Conservation (phyloP, 2,329 filamentous ascomycete genomes). For the Trichophyton verrucosum region DNA sequence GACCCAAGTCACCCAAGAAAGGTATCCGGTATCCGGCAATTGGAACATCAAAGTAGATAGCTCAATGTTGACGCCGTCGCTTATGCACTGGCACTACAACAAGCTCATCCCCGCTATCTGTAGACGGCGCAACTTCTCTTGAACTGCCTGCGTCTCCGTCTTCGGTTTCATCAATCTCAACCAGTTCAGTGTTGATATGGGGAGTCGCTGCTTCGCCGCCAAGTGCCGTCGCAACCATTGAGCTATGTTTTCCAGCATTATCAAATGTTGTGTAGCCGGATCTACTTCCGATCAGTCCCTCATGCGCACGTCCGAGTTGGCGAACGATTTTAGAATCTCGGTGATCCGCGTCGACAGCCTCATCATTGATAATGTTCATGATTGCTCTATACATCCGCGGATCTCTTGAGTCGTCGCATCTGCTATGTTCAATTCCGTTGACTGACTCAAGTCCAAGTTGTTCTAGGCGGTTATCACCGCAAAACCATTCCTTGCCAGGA, state of each 20-base stretch:
- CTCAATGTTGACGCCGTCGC: background rate
- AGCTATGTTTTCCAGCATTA: slow-evolving; percentile 27
- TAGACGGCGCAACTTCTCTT: background rate
- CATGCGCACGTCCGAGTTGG: slow-evolving; percentile 18
- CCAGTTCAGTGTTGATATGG: background rate
- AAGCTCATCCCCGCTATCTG: background rate
- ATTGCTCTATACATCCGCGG: slow-evolving; percentile 36
- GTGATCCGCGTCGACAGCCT: slow-evolving; percentile 16
- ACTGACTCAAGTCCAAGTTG: slow-evolving; percentile 44
- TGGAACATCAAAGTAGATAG: background rate
- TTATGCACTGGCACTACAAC: background rate
- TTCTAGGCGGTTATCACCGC: slow-evolving; percentile 44
- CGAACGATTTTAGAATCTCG: slow-evolving; percentile 21
- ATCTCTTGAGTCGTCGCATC: slow-evolving; percentile 35
- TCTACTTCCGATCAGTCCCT: slow-evolving; percentile 13
- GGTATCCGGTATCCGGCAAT: background rate
- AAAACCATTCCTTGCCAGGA: slow-evolving; percentile 41
- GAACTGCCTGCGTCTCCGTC: background rate
- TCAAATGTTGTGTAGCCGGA: slow-evolving; percentile 17
- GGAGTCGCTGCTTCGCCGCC: slow-evolving; percentile 8
- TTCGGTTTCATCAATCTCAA: background rate
- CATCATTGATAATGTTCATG: slow-evolving; percentile 34
- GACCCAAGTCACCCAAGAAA: background rate
- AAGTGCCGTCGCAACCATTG: slow-evolving; percentile 28
- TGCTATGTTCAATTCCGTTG: slow-evolving; percentile 41